Percentiles rank a stretch among this genome's conserved stretches.
Conservation (phyloP, 1,139 yeast genomes). For the Suhomyces atakaporum region DNA sequence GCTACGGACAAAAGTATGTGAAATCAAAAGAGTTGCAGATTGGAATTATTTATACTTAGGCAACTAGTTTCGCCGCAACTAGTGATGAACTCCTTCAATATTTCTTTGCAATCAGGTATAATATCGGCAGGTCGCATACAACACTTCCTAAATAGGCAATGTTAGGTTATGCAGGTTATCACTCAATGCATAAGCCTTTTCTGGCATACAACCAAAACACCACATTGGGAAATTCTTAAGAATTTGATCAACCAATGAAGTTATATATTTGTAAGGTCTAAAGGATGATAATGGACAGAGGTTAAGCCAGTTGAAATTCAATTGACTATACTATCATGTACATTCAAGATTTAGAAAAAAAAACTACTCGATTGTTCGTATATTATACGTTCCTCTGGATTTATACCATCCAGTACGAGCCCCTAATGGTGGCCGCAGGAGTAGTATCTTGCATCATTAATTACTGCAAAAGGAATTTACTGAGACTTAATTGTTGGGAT, state of each 20-base stretch:
- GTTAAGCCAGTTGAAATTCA: too few relatives aligned
- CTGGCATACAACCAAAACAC: slow-evolving; percentile 8
- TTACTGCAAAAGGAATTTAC: slow-evolving; percentile 9
- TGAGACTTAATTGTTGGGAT: slow-evolving; percentile 1
- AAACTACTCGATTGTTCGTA: too few relatives aligned
- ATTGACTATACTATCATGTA: too few relatives aligned
- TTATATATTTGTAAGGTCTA: too few relatives aligned
- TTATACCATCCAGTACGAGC: too few relatives aligned
- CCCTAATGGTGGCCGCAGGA: not conserved
- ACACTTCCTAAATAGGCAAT: slow-evolving; percentile 13
- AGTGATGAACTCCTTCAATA: slow-evolving; percentile 3
- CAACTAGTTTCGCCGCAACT: not conserved
- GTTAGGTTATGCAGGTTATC: slow-evolving; percentile 12
- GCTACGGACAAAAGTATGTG: slow-evolving; percentile 1
- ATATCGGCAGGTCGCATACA: slow-evolving; percentile 4
- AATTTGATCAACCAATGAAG: too few relatives aligned
- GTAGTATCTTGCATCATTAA: slow-evolving; percentile 3
- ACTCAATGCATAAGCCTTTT: slow-evolving; percentile 7
- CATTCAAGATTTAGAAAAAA: too few relatives aligned
- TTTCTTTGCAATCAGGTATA: slow-evolving; percentile 3
- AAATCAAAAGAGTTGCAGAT: slow-evolving; percentile 2
- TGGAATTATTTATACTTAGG: slow-evolving; percentile 6
- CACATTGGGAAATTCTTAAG: slow-evolving; percentile 10
- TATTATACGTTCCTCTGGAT: too few relatives aligned
- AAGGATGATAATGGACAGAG: too few relatives aligned